Evolutionary conservation across 2,329 filamentous ascomycete species (phyloP), one percentile per base, ranked within the genome.

Genomic region (Nemania sp.): DNA sequence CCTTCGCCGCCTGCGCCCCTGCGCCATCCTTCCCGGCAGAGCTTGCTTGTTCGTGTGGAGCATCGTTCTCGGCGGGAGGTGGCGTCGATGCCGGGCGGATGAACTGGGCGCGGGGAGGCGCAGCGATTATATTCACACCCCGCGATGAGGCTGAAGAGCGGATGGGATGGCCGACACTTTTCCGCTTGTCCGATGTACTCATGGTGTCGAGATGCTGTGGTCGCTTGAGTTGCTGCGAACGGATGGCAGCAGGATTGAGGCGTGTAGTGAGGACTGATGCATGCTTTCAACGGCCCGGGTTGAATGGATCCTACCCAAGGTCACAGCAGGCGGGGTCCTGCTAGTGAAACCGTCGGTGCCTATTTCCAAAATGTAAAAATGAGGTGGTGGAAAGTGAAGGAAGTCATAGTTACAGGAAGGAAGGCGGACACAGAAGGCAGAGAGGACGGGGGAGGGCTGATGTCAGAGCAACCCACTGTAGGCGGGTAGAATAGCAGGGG

Each of bases 101-200:
- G 43, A 81, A 78, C 62, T 82, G 80, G 35, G 80, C 82, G 41
- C 81, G 80, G 13, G 82, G 81, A 47, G 81, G 79, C 58, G 81
- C 75, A 41, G 82, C 76, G 64, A 83, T 82, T 70, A 82, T 73
- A 66, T 69, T 74, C 68, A 74, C 76, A 64, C 72, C 74, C 67
- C 73, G 72, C 10, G 76, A 74, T 11, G 77, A 73, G 59, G 73
- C 71, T 38, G 78, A 74, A 13, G 78, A 77, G 59, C 78, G 78
- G 47, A 79, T 67, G 66, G 77, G 59, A 69, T 78, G 78, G 43
- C 75, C 72, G 45, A 64, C 72, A 62, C 73, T 78, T 70, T 83
- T 82, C 73, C 83, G 82, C 77, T 83, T 85, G 67, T 86, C 82
- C 54, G 82, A 77, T 52, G 77, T 72, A 70, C 79, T 81, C 82